Evolutionary conservation across 2,329 filamentous ascomycete genomes (phyloP).

Genomic region (Helotiales sp.): DNA sequence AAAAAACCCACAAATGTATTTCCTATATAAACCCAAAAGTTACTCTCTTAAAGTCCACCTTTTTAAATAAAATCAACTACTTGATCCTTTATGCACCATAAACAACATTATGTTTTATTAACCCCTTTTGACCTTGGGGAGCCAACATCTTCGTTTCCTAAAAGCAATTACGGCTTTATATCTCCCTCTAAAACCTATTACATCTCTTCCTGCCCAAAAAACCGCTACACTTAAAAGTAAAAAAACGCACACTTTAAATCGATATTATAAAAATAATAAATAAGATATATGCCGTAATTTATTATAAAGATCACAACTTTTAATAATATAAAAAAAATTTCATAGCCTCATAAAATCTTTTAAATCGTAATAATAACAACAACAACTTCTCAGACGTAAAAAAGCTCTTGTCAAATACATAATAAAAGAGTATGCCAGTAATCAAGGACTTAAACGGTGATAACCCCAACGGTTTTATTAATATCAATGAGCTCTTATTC

Average conservation of each 20-base stretch:
- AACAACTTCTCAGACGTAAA: slow-evolving; percentile 18
- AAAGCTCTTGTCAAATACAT: slow-evolving; percentile 21
- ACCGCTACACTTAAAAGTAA: slow-evolving; percentile 14
- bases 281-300: slow-evolving; percentile 26
- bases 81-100: slow-evolving; percentile 12
- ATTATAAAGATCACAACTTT: too few relatives aligned
- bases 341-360: slow-evolving; percentile 24
- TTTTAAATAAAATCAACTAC: slow-evolving; percentile 14
- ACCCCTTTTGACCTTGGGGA: slow-evolving; percentile 16
- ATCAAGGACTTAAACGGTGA: slow-evolving; percentile 10
- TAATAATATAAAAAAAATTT: too few relatives aligned
- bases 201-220: slow-evolving; percentile 16
- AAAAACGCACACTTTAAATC: slow-evolving; percentile 19
- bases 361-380: slow-evolving; percentile 16
- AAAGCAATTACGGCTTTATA: slow-evolving; percentile 7
- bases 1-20: slow-evolving; percentile 6
- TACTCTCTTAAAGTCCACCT: slow-evolving; percentile 14
- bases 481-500: slow-evolving; percentile 27
- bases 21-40: slow-evolving; percentile 10
- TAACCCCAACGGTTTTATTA: slow-evolving; percentile 21
- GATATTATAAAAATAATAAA: slow-evolving; percentile 19
- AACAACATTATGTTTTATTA: slow-evolving; percentile 19
- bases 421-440: slow-evolving; percentile 15
- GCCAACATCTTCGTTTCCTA: slow-evolving; percentile 20
- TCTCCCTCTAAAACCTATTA: slow-evolving; percentile 10